Evolutionary conservation across 352 stramenopile genomes (phyloP), one percentile per base, ranked within the genome.

Genomic region (Phytophthora fragariae): DNA sequence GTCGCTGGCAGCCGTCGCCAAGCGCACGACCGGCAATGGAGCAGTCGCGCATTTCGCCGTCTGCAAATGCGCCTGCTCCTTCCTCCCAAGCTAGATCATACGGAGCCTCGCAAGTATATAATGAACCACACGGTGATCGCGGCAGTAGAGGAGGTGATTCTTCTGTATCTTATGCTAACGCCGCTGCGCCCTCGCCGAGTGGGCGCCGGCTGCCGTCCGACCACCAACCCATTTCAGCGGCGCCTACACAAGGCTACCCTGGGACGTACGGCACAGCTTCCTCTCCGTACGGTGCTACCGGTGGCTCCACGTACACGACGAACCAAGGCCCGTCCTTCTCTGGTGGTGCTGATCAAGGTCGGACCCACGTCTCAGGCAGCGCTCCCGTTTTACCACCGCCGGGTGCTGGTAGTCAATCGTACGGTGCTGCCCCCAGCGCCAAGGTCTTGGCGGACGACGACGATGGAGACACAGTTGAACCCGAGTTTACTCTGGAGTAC

Each of bases 401-500:
- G 72, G 71, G 27, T 55, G 67, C 59, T 62, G 68, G 62, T 73
- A 66, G 39, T 60, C 75, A 74, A 75, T 65, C 61, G 31, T 70
- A 65, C 53, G 64, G 53, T n/a, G 12, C 15, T 2, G 41, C 41
- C 24, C 29, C 58, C n/a, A 61, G 29, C 12, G 29, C 67, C 44
- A 78, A 74, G 56, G 57, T 77, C 49, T 50, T 81, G 12, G 74
- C 61, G 6, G 87, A 94, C 54, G 87, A 94, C 41, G 87, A 94
- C 58, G 85, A 92, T 63, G 79, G 15, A 9, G 86, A 92, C 5
- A 81, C 75, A 17, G 70, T 65, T 29, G 85, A 77, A 19, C 82
- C 86, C 5, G 84, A 92, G 73, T 94, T 94, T 71, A 91, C 76
- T 5, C 75, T 94, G 53, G 79, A 94, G 64, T 94, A 94, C 67